These are phyloP conservation scores for Diaporthe caulivora DNA, from an alignment of 2,329 filamentous ascomycete genomes.

Conservation along the genomic window DNA sequence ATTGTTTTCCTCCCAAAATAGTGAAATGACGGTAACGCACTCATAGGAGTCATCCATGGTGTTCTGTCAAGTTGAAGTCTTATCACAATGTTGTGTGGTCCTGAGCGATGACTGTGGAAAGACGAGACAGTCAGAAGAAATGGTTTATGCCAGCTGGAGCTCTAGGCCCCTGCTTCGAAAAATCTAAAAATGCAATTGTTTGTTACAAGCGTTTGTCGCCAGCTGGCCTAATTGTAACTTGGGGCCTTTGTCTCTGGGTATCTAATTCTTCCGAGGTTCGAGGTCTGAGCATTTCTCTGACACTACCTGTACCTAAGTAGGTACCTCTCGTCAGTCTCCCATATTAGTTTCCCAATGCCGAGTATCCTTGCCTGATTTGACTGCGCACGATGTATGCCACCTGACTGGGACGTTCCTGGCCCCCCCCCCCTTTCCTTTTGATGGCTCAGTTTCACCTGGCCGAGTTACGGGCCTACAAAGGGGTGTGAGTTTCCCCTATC, in stretches of 20 bases:
- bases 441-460: no score
- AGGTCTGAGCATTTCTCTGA: neutral
- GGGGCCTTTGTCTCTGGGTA: neutral
- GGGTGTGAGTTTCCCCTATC: no score
- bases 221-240: no score
- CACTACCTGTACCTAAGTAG: no score
- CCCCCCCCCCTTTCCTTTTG: no score
- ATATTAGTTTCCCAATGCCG: no score
- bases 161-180: no score
- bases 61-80: neutral
- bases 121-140: neutral
- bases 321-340: no score
- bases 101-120: neutral
- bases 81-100: neutral
- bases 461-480: no score
- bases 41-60: conserved; percentile 10
- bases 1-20: neutral
- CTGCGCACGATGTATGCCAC: no score
- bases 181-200: neutral
- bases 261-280: neutral
- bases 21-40: neutral
- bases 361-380: no score
- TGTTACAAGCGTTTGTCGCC: neutral
- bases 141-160: neutral
- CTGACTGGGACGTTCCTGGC: no score